Percentiles rank a stretch among this genome's conserved stretches.
Conservation (phyloP, 2,329 filamentous ascomycete genomes). For the Ceratocystis colombiana region DNA sequence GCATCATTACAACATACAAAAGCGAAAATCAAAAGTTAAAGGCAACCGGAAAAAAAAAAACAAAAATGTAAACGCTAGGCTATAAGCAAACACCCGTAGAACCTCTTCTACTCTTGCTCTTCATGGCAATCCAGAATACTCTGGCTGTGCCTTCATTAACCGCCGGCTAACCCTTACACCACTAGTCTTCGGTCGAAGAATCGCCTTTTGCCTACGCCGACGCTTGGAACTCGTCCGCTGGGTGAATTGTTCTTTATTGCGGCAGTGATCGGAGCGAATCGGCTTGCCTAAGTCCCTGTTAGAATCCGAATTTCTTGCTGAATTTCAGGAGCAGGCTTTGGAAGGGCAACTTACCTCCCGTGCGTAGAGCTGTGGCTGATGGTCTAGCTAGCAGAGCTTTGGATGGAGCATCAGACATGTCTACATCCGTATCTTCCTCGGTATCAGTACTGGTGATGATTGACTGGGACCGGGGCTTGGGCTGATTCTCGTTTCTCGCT, state of each 20-base stretch:
- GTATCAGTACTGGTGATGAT: conserved; percentile 5
- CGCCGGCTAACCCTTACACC: not conserved
- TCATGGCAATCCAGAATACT: not conserved
- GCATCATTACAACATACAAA: not conserved
- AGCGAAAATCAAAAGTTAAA: not conserved
- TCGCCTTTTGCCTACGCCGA: not conserved
- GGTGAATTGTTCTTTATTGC: not conserved
- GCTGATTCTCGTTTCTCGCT: not conserved
- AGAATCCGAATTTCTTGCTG: not conserved
- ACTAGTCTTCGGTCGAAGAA: not conserved
- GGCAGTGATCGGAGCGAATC: not conserved
- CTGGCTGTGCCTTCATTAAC: conserved; percentile 10
- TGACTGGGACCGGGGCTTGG: not conserved
- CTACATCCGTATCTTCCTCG: not conserved
- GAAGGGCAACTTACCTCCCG: not conserved
- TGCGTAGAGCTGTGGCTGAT: not conserved
- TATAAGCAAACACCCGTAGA: not conserved
- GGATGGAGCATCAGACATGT: not conserved
- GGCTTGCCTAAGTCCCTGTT: conserved; percentile 4
- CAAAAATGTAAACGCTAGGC: not conserved
- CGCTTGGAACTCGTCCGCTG: not conserved
- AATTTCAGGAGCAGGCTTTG: not conserved
- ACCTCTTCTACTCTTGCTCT: not conserved
- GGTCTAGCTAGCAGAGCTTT: not conserved
- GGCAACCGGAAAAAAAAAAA: not conserved